Conservation (phyloP, 345 rosid species). For the Durio zibethinus region DNA sequence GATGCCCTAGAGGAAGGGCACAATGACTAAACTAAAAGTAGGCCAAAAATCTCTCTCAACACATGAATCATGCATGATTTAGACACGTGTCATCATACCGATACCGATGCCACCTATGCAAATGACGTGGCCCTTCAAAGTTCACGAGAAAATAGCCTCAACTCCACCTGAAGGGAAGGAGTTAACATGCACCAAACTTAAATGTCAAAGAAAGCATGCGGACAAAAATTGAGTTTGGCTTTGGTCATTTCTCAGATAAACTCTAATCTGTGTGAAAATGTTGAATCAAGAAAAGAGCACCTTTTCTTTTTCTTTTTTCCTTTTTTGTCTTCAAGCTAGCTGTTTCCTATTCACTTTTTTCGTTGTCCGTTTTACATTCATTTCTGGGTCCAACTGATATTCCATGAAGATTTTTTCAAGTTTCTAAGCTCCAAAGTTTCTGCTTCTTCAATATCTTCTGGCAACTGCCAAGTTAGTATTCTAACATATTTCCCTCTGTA, state of each 20-base stretch:
- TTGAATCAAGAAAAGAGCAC: neutral
- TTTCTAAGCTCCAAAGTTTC: neutral
- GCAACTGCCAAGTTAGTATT: neutral
- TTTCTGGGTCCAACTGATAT: neutral
- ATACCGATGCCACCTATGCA: neutral
- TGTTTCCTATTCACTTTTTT: neutral
- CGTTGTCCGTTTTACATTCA: neutral
- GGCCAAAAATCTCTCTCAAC: neutral
- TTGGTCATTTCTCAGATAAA: too few relatives aligned
- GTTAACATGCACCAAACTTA: conserved; percentile 2
- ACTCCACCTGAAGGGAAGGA: neutral
- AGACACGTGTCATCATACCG: neutral
- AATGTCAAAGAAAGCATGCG: conserved; percentile 5
- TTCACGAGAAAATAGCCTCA: neutral
- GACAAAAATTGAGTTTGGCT: too few relatives aligned
- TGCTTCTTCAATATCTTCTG: neutral
- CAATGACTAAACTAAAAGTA: neutral
- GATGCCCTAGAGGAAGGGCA: neutral
- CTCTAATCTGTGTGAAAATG: neutral
- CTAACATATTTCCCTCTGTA: neutral
- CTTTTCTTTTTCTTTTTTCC: neutral
- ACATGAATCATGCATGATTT: neutral
- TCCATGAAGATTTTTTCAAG: neutral
- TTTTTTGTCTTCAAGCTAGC: neutral
- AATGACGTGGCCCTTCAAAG: neutral